phyloP scores from a whole-genome alignment of 495 filamentous ascomycete genomes.

The Talaromyces trachyspermus region DNA sequence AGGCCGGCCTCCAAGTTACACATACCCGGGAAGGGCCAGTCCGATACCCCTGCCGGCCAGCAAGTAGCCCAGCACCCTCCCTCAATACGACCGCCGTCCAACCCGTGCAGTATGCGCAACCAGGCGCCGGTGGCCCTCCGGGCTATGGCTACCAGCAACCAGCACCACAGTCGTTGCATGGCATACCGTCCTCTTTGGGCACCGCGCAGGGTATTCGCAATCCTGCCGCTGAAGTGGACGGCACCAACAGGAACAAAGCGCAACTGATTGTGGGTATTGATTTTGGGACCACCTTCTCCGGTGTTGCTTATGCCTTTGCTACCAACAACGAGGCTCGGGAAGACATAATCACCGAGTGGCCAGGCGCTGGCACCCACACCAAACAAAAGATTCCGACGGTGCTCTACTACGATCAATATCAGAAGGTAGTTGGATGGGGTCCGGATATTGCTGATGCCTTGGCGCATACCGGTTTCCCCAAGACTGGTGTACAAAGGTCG shows the following conservation, averaged over 20 bases:
- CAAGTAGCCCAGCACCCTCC: constrained; percentile 57
- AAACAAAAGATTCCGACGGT: constrained; percentile 81
- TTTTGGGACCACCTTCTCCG: constrained; percentile 73
- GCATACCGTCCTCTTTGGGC: constrained; percentile 30
- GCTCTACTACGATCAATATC: constrained; percentile 75
- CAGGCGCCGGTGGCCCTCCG: constrained; percentile 40
- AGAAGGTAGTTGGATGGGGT: constrained; percentile 76
- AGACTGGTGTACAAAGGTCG: constrained; percentile 72
- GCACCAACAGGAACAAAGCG: constrained; percentile 64
- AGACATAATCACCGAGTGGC: constrained; percentile 77
- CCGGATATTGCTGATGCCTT: constrained; percentile 74
- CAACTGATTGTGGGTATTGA: constrained; percentile 69
- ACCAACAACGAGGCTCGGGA: constrained; percentile 70
- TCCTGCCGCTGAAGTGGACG: constrained; percentile 74
- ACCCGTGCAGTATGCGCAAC: constrained; percentile 39
- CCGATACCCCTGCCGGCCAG: constrained; percentile 50
- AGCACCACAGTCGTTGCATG: constrained; percentile 29
- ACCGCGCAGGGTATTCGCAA: constrained; percentile 36
- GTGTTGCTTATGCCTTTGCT: constrained; percentile 72
- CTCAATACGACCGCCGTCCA: constrained; percentile 51
- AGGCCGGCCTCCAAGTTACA: constrained; percentile 64
- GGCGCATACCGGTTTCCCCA: constrained; percentile 72
- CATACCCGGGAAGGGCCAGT: constrained; percentile 51
- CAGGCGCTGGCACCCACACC: constrained; percentile 67
- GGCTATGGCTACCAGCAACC: constrained; percentile 39